These are phyloP conservation scores for Hemisphaericaspora nanyangensis DNA, from an alignment of 805 yeast species.

Conservation along the genomic window DNA sequence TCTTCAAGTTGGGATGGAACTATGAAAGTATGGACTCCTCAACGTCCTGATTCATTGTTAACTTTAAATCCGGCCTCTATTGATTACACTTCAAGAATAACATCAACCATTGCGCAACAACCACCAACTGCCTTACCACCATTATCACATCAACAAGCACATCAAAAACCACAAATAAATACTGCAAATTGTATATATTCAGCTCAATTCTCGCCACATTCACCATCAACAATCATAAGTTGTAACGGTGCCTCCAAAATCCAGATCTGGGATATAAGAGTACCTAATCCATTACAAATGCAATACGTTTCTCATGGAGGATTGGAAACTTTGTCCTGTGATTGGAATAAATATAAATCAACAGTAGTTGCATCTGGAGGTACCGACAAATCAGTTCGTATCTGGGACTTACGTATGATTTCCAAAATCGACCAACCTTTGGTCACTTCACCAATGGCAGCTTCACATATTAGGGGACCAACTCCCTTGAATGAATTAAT, in stretches of 20 bases:
- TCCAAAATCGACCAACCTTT: conserved; percentile 31
- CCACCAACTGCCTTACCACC: conserved; percentile 23
- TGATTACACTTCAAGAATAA: conserved; percentile 24
- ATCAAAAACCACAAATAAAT: conserved; percentile 28
- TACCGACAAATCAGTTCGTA: conserved; percentile 78
- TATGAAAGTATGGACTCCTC: conserved; percentile 74
- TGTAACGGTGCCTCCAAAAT: conserved; percentile 73
- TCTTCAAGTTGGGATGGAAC: conserved; percentile 93
- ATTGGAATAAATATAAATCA: conserved; percentile 87
- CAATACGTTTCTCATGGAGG: conserved; percentile 75
- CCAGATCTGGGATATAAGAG: conserved; percentile 79
- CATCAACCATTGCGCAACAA: conserved; percentile 8
- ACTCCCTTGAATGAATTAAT: conserved; percentile 71
- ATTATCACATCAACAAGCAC: conserved; percentile 29
- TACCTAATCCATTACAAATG: conserved; percentile 55
- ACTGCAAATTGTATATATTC: conserved; percentile 68
- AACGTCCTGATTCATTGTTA: conserved; percentile 49
- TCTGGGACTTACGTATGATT: conserved; percentile 87
- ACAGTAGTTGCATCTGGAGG: conserved; percentile 83
- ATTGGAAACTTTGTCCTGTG: conserved; percentile 73
- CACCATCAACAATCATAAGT: conserved; percentile 62
- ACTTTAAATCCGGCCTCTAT: conserved; percentile 42
- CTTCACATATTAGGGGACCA: conserved; percentile 49
- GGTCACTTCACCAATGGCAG: conserved; percentile 35
- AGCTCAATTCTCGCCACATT: conserved; percentile 81